These are phyloP conservation scores for Botrytis hyacinthi DNA, from an alignment of 2,329 filamentous ascomycete genomes.

Conservation along the genomic window DNA sequence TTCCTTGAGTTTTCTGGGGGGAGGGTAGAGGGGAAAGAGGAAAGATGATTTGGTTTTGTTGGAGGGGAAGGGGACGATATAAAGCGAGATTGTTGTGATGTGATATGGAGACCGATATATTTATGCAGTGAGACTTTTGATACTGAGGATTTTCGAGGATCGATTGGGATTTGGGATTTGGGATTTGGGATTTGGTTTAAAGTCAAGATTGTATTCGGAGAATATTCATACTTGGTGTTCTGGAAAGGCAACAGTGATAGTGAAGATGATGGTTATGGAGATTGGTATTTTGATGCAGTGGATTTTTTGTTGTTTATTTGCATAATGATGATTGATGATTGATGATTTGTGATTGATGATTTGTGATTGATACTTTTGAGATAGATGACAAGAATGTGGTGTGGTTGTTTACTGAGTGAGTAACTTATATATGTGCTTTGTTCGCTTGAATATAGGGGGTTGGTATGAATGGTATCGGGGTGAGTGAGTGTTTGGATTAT, in stretches of 20 bases:
- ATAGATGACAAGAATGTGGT: background rate
- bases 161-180: background rate
- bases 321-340: background rate
- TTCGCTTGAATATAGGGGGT: background rate
- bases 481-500: background rate
- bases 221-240: background rate
- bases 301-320: background rate
- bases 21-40: too few species aligned
- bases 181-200: background rate
- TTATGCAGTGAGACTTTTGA: too few species aligned
- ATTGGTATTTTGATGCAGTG: background rate
- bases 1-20: background rate
- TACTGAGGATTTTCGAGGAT: background rate
- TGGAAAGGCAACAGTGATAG: background rate
- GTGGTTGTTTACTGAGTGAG: background rate
- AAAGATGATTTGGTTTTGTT: too few species aligned
- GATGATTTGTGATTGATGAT: too few species aligned
- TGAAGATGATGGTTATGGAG: too few species aligned
- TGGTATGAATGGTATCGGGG: background rate
- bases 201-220: background rate
- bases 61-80: background rate
- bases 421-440: background rate
- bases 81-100: background rate
- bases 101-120: too few species aligned
- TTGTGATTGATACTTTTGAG: background rate